These are phyloP conservation scores for Candida labiduridarum DNA, from an alignment of 1,139 yeast species.

Conservation along the genomic window DNA sequence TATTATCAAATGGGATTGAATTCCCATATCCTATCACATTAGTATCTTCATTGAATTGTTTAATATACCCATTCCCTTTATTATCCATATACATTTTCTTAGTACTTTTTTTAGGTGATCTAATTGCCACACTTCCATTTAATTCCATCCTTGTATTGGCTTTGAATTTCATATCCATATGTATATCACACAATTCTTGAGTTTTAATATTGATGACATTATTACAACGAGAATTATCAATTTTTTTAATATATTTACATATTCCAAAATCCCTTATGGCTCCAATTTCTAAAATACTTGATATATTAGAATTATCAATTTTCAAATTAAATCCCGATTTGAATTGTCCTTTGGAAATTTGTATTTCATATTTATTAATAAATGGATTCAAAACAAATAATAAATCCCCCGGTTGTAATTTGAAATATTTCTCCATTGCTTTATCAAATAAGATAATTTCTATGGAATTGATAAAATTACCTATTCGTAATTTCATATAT, in stretches of 20 bases:
- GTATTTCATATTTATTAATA: conserved; percentile 30
- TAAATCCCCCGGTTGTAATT: conserved; percentile 71
- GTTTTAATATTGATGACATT: conserved; percentile 58
- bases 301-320: conserved; percentile 47
- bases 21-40: conserved; percentile 17
- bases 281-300: conserved; percentile 72
- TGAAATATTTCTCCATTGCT: conserved; percentile 73
- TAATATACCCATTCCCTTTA: conserved; percentile 14
- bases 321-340: conserved; percentile 58
- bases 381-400: conserved; percentile 76
- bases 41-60: conserved; percentile 30
- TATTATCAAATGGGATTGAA: conserved; percentile 16
- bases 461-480: conserved; percentile 63
- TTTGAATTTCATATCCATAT: conserved; percentile 60
- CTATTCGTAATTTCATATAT: conserved; percentile 63
- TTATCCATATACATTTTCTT: conserved; percentile 25
- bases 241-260: conserved; percentile 53
- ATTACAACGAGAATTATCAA: conserved; percentile 55
- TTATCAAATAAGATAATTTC: conserved; percentile 66
- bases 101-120: conserved; percentile 35
- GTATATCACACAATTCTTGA: conserved; percentile 68
- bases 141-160: conserved; percentile 71
- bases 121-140: conserved; percentile 57
- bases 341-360: conserved; percentile 4
- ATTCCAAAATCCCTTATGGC: conserved; percentile 66